phyloP scores from a whole-genome alignment of 805 yeast species.

The Lachancea fermentati region DNA sequence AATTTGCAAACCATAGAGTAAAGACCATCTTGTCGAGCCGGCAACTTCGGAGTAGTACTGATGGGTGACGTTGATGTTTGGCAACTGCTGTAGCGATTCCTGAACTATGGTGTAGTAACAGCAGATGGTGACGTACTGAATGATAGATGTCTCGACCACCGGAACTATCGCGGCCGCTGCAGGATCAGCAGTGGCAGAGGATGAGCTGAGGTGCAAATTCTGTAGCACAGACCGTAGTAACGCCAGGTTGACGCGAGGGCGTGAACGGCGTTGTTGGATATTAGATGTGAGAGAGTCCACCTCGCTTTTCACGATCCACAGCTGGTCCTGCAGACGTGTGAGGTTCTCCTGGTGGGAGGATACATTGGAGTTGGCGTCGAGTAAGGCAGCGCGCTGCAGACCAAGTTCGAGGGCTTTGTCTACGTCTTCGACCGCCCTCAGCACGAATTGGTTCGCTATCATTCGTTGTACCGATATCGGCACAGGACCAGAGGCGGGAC shows the following conservation, averaged over 20 bases:
- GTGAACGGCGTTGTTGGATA: conserved; percentile 4
- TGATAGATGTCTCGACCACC: conserved; percentile 5
- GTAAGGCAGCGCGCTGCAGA: conserved; percentile 10
- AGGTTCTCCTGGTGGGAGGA: conserved; percentile 7
- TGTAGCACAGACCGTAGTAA: background rate
- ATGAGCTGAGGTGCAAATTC: background rate
- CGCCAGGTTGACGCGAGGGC: background rate
- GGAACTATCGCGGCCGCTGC: conserved; percentile 1
- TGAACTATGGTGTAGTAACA: conserved; percentile 21
- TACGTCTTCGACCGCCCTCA: conserved; percentile 12
- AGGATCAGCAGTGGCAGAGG: background rate
- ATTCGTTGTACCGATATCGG: background rate
- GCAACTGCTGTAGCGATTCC: conserved; percentile 15
- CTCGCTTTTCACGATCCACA: conserved; percentile 10
- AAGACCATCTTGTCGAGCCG: conserved; percentile 14
- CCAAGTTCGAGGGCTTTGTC: conserved; percentile 12
- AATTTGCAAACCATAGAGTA: conserved; percentile 22
- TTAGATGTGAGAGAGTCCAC: conserved; percentile 1
- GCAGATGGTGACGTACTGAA: conserved; percentile 16
- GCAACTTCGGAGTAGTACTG: conserved; percentile 16
- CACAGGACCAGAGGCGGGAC: background rate
- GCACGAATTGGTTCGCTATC: conserved; percentile 13
- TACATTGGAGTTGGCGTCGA: conserved; percentile 2
- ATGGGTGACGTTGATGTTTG: conserved; percentile 18
- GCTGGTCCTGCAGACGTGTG: conserved; percentile 13